Conservation (phyloP, 1,284 basidiomycete genomes). For the Phylloboletellus chloephorus region DNA sequence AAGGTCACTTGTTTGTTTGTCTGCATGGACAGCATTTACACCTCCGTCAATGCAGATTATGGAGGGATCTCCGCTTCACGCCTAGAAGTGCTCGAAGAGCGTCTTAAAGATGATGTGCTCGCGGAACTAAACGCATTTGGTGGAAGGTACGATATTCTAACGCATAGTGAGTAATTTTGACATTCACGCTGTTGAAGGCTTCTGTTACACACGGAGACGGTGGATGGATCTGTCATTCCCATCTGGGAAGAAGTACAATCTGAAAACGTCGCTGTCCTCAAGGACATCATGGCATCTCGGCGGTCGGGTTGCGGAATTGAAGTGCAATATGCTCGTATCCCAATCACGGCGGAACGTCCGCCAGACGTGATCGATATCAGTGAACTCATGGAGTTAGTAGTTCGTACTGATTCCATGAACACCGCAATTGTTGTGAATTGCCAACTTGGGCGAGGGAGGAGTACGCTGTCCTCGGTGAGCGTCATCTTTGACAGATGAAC, state of each 20-base stretch:
- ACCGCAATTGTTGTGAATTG: constrained; percentile 94
- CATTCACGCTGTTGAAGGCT: constrained; percentile 38
- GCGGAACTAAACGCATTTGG: constrained; percentile 80
- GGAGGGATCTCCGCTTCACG: constrained; percentile 87
- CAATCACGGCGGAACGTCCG: constrained; percentile 80
- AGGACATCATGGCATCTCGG: constrained; percentile 81
- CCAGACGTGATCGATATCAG: constrained; percentile 67
- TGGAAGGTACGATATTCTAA: constrained; percentile 52
- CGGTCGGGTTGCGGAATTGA: constrained; percentile 46
- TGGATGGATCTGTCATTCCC: constrained; percentile 87
- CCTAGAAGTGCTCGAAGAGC: constrained; percentile 86
- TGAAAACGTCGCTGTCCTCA: constrained; percentile 78
- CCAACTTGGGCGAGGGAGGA: constrained; percentile 93
- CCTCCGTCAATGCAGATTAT: constrained; percentile 54
- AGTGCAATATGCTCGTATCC: constrained; percentile 80
- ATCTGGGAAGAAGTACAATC: constrained; percentile 89
- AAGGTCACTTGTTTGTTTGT: constrained; percentile 42
- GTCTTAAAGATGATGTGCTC: constrained; percentile 86
- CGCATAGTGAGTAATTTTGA: background rate
- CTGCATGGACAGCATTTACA: constrained; percentile 6
- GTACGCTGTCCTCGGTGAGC: constrained; percentile 80
- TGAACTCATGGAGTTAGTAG: constrained; percentile 79
- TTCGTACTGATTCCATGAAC: constrained; percentile 64
- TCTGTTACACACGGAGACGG: constrained; percentile 85
- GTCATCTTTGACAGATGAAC: background rate